Percentiles rank a stretch among this genome's conserved stretches.
phyloP scores from a whole-genome alignment of 805 yeast species.

The Suhomyces sp. region DNA sequence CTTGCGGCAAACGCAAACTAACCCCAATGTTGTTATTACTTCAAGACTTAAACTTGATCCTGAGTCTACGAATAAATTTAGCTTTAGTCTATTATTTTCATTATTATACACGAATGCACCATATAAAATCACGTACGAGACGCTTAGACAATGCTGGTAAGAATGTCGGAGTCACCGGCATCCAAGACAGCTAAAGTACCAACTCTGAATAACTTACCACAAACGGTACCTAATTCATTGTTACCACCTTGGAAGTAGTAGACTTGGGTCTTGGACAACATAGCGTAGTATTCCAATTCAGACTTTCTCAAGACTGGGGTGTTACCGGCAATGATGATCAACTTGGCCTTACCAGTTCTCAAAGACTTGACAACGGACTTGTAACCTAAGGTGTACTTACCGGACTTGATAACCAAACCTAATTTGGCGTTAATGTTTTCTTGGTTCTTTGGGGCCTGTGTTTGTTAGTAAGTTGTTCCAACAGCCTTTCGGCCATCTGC shows the following conservation, averaged over 20 bases:
- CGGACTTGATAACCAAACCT: constrained; percentile 97
- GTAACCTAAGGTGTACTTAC: constrained; percentile 99
- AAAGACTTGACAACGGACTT: constrained; percentile 97
- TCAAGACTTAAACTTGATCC: too few relatives aligned
- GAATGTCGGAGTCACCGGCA: constrained; percentile 99
- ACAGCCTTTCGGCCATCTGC: constrained; percentile 1
- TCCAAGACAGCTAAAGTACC: constrained; percentile 95
- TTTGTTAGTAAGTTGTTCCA: constrained; percentile 38
- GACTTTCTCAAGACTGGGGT: constrained; percentile 99
- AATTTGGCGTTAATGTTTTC: constrained; percentile 98
- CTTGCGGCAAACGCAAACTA: too few relatives aligned
- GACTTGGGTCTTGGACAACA: constrained; percentile 95
- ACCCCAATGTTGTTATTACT: too few relatives aligned
- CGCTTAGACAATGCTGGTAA: constrained; percentile 48
- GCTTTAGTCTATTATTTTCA: constrained; percentile 9
- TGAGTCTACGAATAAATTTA: too few relatives aligned
- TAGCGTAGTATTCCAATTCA: constrained; percentile 99
- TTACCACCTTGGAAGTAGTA: constrained; percentile 99
- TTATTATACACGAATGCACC: constrained; percentile 7
- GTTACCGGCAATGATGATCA: constrained; percentile 97
- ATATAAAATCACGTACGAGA: constrained; percentile 3
- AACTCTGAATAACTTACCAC: constrained; percentile 99
- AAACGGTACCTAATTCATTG: constrained; percentile 99
- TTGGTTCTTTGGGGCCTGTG: constrained; percentile 94
- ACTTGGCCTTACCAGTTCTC: constrained; percentile 99